Percentiles rank a stretch among this genome's conserved stretches.
These are phyloP conservation scores for Tetrapisispora phaffii DNA, from an alignment of 805 yeast species.

Conservation along the genomic window DNA sequence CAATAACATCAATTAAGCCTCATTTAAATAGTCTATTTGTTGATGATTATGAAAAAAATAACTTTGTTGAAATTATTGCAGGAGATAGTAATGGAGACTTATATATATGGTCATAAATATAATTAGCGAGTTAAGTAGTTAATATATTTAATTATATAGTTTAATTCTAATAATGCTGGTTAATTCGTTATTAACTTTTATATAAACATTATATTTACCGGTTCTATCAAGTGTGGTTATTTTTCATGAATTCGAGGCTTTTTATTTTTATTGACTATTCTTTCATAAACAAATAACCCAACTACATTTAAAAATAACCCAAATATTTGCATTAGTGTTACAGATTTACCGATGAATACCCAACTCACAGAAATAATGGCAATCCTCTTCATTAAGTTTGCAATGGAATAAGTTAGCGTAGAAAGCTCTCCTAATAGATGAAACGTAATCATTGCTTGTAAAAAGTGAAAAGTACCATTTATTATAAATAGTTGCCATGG, in stretches of 20 bases:
- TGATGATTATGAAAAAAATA: constrained; percentile 1
- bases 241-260: constrained; percentile 1
- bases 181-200: too few species aligned
- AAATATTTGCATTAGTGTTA: constrained; percentile 37
- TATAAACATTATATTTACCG: background rate
- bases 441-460: constrained; percentile 73
- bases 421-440: constrained; percentile 73
- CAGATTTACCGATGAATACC: constrained; percentile 43
- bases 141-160: background rate
- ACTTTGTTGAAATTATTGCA: constrained; percentile 16
- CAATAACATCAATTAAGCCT: constrained; percentile 11
- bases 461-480: constrained; percentile 69
- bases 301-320: constrained; percentile 44
- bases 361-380: constrained; percentile 74
- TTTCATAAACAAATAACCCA: constrained; percentile 56
- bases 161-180: too few species aligned
- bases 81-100: constrained; percentile 49
- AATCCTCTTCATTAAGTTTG: constrained; percentile 81
- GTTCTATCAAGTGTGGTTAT: background rate
- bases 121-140: background rate
- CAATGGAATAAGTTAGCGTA: constrained; percentile 78
- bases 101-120: constrained; percentile 32
- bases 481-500: constrained; percentile 45
- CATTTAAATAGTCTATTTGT: constrained; percentile 4
- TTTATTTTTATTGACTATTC: constrained; percentile 19